Conservation (phyloP, 1,139 yeast species). For the Yamadazyma jaroonii region DNA sequence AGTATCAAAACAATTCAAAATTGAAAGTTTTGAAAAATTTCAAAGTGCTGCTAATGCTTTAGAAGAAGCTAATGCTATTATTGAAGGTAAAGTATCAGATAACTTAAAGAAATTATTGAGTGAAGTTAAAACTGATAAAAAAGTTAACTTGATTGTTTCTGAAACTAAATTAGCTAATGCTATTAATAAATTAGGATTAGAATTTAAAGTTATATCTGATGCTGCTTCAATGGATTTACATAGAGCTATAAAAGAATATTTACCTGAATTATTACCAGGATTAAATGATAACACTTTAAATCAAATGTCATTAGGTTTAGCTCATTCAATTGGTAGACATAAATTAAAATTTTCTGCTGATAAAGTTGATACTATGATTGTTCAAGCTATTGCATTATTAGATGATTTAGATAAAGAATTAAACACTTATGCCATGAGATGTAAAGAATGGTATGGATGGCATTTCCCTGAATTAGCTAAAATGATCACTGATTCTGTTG, state of each 20-base stretch:
- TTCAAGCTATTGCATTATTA: constrained; percentile 94
- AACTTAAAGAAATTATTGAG: constrained; percentile 75
- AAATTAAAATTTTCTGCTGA: constrained; percentile 97
- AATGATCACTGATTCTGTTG: constrained; percentile 91
- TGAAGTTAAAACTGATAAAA: constrained; percentile 84
- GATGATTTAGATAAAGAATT: constrained; percentile 97
- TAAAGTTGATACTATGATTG: constrained; percentile 97
- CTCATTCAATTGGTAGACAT: constrained; percentile 97
- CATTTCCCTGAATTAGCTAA: constrained; percentile 99
- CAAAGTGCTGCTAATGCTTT: constrained; percentile 93
- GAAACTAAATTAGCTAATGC: constrained; percentile 96
- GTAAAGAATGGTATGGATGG: constrained; percentile 99
- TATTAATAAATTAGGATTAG: constrained; percentile 88
- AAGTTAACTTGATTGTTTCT: constrained; percentile 85
- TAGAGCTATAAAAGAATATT: constrained; percentile 91
- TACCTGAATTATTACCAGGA: constrained; percentile 94
- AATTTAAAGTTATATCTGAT: constrained; percentile 87
- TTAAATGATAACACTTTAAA: constrained; percentile 78
- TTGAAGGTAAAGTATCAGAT: constrained; percentile 91
- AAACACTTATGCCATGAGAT: constrained; percentile 97
- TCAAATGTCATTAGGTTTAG: constrained; percentile 95
- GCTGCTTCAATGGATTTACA: constrained; percentile 92
- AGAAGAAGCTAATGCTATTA: constrained; percentile 88
- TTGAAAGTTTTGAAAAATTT: constrained; percentile 93
- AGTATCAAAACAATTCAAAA: constrained; percentile 77